Base-by-base conservation (phyloP, 306 rosid species). In the Acacia crassicarpa region DNA sequence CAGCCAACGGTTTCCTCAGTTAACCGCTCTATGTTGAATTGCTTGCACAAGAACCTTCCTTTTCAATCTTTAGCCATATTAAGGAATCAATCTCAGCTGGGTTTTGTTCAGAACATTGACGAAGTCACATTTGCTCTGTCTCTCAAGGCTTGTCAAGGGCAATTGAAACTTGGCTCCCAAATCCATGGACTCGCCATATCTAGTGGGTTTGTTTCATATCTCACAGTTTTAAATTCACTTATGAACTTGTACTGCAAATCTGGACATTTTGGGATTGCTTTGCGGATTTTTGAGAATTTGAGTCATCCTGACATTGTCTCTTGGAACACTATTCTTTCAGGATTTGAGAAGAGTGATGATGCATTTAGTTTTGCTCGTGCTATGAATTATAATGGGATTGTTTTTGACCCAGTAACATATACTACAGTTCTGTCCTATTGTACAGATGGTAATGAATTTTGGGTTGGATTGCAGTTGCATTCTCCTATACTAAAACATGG, bases 301-400 rank as follows among this genome's bases (percentile, higher is more conserved):
- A 82, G 76, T 73, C 40, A 66, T 81, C 91, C 87, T 61, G 93
- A 91, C 74, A 77, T 88, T 27, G 94, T 94, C 81, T 91, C 98
- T 80, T 94, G 97, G 97, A 94, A 94, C 80, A 94, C 97, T 13
- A 46, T 94, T 30, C 97, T 94, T 79, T 90, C 96, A 0, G 96
- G 97, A 66, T 94, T 89, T 82, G 80, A 72, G 49, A 89, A 84
- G 83, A 82, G 89, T 78, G 89, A 82, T 30, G 92, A 82, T 32
- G 96, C 94, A 19, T 89, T 94, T 77, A 40, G 20, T 71, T 94
- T 94, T 82, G 83, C 91, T 41, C 32, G 71, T 80, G 63, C 72
- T 77, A 94, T 94, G 97, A 89, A 89, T 83, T 74, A 41, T 0
- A 83, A 67, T 76, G 97, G 93, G 81, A 76, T 92, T 23, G 77